Conservation (phyloP, 2,329 filamentous ascomycete species). For the Lojkania enalia region DNA sequence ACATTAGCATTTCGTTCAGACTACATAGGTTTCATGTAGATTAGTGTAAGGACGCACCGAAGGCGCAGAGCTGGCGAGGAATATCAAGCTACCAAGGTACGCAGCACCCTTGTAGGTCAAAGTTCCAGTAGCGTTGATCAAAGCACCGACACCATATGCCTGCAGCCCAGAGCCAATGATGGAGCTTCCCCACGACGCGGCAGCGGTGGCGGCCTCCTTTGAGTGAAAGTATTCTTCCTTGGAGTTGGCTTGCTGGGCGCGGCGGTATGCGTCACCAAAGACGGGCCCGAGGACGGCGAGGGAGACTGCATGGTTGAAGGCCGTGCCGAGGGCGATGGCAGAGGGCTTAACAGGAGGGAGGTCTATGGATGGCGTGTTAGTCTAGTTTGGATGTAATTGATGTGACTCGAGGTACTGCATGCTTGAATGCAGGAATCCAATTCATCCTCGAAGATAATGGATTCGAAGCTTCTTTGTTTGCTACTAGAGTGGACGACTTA, state of each 20-base stretch:
- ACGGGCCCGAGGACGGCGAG: slow-evolving; percentile 83
- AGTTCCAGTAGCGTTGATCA: slow-evolving; percentile 88
- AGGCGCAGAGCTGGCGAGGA: slow-evolving; percentile 86
- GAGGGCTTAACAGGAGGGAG: slow-evolving; percentile 92
- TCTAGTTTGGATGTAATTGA: slow-evolving; percentile 1
- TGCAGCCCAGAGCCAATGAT: slow-evolving; percentile 86
- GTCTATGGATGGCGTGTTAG: slow-evolving; percentile 50
- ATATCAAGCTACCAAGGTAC: slow-evolving; percentile 88
- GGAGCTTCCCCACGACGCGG: slow-evolving; percentile 86
- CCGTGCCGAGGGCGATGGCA: slow-evolving; percentile 91
- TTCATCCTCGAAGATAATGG: background rate
- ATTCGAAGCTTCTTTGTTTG: slow-evolving; percentile 4
- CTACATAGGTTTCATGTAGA: background rate
- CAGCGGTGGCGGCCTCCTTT: slow-evolving; percentile 86
- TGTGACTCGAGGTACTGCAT: slow-evolving; percentile 3
- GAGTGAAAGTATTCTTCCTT: slow-evolving; percentile 96
- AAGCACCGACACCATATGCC: slow-evolving; percentile 83
- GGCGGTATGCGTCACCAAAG: slow-evolving; percentile 93
- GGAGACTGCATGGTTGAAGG: slow-evolving; percentile 93
- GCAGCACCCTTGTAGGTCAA: slow-evolving; percentile 96
- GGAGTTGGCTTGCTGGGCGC: slow-evolving; percentile 85
- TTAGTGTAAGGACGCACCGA: slow-evolving; percentile 61
- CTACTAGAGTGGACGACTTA: slow-evolving; percentile 45
- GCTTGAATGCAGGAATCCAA: slow-evolving; percentile 2
- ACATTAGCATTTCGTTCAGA: slow-evolving; percentile 22